A percentile compares a stretch with the other conserved stretches of the same genome.
These are phyloP conservation scores for Brassica cretica DNA, from an alignment of 345 rosid species.

Conservation along the genomic window DNA sequence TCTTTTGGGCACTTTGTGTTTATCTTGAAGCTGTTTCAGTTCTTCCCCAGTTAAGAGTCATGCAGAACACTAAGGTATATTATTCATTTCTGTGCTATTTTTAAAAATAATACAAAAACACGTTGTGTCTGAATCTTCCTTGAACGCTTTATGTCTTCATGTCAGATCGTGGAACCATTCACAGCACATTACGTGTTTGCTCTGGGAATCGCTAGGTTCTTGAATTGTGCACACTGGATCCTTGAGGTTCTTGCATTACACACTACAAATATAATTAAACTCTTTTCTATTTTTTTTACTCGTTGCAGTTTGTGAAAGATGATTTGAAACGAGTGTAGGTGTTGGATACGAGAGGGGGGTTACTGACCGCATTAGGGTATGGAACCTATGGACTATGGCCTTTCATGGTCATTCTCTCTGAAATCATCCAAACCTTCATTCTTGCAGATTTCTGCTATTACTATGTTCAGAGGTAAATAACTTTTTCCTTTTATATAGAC, in stretches of 20 bases:
- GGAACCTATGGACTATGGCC: slow-evolving; percentile 68
- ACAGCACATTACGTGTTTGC: slow-evolving; percentile 96
- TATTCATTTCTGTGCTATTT: neutral
- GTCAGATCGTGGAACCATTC: slow-evolving; percentile 86
- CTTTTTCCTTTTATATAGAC: neutral
- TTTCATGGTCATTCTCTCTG: slow-evolving; percentile 75
- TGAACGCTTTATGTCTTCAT: neutral
- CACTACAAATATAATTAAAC: neutral
- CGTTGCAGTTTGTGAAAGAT: neutral
- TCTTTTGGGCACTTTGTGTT: slow-evolving; percentile 85
- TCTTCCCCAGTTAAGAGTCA: slow-evolving; percentile 76
- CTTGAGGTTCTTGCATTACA: slow-evolving; percentile 59
- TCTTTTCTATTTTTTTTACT: neutral
- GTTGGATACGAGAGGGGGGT: slow-evolving; percentile 63
- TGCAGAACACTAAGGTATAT: slow-evolving; percentile 86
- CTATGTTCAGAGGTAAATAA: slow-evolving; percentile 63
- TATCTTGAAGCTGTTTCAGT: slow-evolving; percentile 94
- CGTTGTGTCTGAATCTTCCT: slow-evolving; percentile 21
- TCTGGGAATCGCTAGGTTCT: slow-evolving; percentile 84
- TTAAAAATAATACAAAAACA: neutral
- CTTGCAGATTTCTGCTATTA: slow-evolving; percentile 91
- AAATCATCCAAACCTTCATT: slow-evolving; percentile 85
- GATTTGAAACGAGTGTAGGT: slow-evolving; percentile 44
- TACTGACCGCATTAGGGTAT: slow-evolving; percentile 75
- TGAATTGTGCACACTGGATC: slow-evolving; percentile 95